These are phyloP conservation scores for Myochromella boudieri DNA, from an alignment of 768 basidiomycete species.

Conservation along the genomic window DNA sequence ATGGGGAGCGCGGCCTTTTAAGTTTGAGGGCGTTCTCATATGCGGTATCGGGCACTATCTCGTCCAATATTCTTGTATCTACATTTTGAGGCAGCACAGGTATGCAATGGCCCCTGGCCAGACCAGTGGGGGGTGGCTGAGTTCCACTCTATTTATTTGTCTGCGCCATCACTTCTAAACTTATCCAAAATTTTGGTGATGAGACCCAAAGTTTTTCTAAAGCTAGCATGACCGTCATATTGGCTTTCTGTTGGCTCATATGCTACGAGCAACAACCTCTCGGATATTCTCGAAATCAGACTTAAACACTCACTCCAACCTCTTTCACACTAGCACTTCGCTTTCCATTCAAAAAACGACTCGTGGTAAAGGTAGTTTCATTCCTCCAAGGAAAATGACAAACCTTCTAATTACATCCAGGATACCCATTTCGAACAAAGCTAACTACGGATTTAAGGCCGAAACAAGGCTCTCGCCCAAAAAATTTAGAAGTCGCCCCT, in stretches of 20 bases:
- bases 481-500: constrained; percentile 17
- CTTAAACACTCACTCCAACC: neutral
- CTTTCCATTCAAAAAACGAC: too few relatives aligned
- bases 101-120: too few relatives aligned
- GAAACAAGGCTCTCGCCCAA: constrained; percentile 4
- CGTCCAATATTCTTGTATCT: too few relatives aligned
- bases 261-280: constrained; percentile 12
- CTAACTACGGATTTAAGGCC: constrained; percentile 13
- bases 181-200: too few relatives aligned
- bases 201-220: too few relatives aligned
- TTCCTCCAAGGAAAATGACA: neutral
- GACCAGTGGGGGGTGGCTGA: too few relatives aligned
- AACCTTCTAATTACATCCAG: neutral
- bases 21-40: too few relatives aligned
- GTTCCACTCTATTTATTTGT: neutral
- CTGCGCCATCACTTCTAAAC: neutral
- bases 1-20: too few relatives aligned
- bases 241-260: neutral
- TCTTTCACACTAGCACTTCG: constrained; percentile 8
- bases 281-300: constrained; percentile 9
- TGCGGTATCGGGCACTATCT: too few relatives aligned
- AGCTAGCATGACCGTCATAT: too few relatives aligned
- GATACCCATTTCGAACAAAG: constrained; percentile 17
- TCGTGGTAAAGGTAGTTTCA: too few relatives aligned
- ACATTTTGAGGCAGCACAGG: too few relatives aligned